Base-by-base conservation (phyloP, 2,329 filamentous ascomycete species). In the Dissoconium aciculare region DNA sequence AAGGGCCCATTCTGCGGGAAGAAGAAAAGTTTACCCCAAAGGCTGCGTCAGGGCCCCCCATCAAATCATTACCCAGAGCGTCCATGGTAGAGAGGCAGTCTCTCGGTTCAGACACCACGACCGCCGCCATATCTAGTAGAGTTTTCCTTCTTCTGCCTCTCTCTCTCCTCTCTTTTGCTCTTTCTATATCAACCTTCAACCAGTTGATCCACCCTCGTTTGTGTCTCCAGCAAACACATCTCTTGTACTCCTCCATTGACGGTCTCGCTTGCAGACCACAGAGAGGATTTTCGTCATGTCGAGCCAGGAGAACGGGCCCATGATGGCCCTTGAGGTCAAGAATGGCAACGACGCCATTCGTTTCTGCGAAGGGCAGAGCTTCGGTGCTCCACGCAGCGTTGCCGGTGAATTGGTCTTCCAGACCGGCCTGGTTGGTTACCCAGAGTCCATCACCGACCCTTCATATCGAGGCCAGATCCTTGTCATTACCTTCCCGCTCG, bases 371-470 rank as follows among this genome's bases (percentile, higher is more conserved):
- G 89, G 89, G 47, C 84, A 82, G 66, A 93, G 84, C 69, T 98
- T 98, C 56, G 89, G 89, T 59, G 85, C 87, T 41, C 69, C 82
- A 52, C 93, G 85, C 70, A 93, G 82, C 63, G 74, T 91, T 51
- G 80, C 87, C 44, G 89, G 89, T 57, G 89, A 98, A 67, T 69
- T 98, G 56, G 89, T 98, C 61, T 98, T 98, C 66, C 87, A 95
- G 69, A 98, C 89, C 35, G 89, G 89, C 59, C 93, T 95, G 85
- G 89, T 95, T 47, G 89, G 89, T 52, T 98, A 98, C 57, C 85
- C 89, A 25, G 89, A 98, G 66, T 91, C 78, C 28, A 69, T 89
- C 47, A 87, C 81, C 38, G 81, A 89, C 53, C 81, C 81, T 44
- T 87, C 81, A 29, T 87, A 89, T 60, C 77, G 79, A 29, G 81